Conservation (phyloP, 2,329 filamentous ascomycete species). For the Aspergillus sp. region DNA sequence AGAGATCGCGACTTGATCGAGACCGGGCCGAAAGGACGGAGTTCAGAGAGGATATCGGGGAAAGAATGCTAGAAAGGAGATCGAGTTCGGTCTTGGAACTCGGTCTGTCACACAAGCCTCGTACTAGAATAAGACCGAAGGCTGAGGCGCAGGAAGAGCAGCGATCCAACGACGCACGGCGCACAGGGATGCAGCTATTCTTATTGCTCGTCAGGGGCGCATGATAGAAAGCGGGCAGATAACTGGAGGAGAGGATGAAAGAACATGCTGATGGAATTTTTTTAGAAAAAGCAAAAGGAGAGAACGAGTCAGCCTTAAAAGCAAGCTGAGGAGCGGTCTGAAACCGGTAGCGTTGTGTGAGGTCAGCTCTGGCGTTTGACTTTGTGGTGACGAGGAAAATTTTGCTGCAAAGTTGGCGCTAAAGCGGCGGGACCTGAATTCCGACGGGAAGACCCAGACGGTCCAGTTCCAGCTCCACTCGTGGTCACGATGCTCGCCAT, state of each 20-base stretch:
- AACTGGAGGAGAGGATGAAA: constrained; percentile 18
- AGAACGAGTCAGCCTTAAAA: constrained; percentile 10
- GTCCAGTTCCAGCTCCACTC: neutral
- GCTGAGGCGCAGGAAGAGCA: constrained; percentile 6
- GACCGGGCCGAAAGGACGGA: constrained; percentile 13
- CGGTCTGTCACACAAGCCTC: constrained; percentile 11
- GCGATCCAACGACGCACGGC: constrained; percentile 13
- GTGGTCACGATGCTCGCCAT: neutral
- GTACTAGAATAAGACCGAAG: constrained; percentile 4
- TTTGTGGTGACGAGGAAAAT: constrained; percentile 10
- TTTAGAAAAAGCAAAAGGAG: constrained; percentile 2
- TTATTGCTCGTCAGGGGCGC: constrained; percentile 20
- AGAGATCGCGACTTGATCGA: neutral
- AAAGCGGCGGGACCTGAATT: neutral
- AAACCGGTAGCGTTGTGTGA: constrained; percentile 5
- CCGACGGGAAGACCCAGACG: constrained; percentile 1
- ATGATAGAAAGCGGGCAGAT: constrained; percentile 21
- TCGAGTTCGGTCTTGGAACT: constrained; percentile 3
- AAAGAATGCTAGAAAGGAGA: neutral
- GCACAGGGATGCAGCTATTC: constrained; percentile 14
- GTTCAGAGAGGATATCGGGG: constrained; percentile 4
- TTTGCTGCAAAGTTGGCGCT: constrained; percentile 12
- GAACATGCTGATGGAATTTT: constrained; percentile 10
- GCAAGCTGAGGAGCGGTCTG: constrained; percentile 5
- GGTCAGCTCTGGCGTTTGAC: constrained; percentile 12